Percentiles rank a stretch among this genome's conserved stretches.
phyloP scores from a whole-genome alignment of 169 alveolate genomes.

The Cryptosporidium muris region DNA sequence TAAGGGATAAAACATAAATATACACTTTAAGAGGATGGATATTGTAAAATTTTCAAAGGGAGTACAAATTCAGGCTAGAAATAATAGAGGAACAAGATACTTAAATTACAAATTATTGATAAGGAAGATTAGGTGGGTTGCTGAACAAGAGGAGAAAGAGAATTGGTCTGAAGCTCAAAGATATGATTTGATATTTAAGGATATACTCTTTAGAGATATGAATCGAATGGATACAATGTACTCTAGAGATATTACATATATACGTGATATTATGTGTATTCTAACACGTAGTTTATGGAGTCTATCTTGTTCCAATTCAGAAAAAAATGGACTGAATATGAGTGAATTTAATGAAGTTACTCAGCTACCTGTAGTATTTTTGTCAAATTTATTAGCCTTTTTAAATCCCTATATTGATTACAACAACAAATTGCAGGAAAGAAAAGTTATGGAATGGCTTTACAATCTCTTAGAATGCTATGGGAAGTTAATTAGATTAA shows the following conservation, averaged over 20 bases:
- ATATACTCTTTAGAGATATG: slow-evolving; percentile 56
- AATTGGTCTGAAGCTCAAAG: slow-evolving; percentile 64
- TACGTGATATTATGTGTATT: slow-evolving; percentile 44
- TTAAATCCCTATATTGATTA: slow-evolving; percentile 31
- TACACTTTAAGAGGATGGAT: slow-evolving; percentile 26
- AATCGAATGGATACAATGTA: slow-evolving; percentile 69
- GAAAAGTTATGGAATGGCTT: slow-evolving; percentile 58
- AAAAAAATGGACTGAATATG: not conserved
- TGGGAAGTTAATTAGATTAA: slow-evolving; percentile 45
- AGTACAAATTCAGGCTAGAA: slow-evolving; percentile 68
- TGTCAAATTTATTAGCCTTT: slow-evolving; percentile 14
- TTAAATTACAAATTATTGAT: slow-evolving; percentile 62
- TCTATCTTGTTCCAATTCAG: not conserved
- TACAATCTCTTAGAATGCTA: slow-evolving; percentile 57
- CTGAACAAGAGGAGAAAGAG: slow-evolving; percentile 38
- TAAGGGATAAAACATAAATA: slow-evolving; percentile 7
- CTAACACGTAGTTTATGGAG: slow-evolving; percentile 38
- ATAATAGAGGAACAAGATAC: slow-evolving; percentile 68
- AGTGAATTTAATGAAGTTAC: not conserved
- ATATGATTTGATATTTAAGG: slow-evolving; percentile 62
- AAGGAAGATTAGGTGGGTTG: slow-evolving; percentile 66
- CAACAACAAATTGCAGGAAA: not conserved
- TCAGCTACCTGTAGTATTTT: slow-evolving; percentile 4
- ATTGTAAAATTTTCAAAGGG: slow-evolving; percentile 69
- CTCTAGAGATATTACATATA: slow-evolving; percentile 37